Percentiles rank a stretch among this genome's conserved stretches.
Conservation (phyloP, 2,329 filamentous ascomycete species). For the Parafenestella ontariensis region DNA sequence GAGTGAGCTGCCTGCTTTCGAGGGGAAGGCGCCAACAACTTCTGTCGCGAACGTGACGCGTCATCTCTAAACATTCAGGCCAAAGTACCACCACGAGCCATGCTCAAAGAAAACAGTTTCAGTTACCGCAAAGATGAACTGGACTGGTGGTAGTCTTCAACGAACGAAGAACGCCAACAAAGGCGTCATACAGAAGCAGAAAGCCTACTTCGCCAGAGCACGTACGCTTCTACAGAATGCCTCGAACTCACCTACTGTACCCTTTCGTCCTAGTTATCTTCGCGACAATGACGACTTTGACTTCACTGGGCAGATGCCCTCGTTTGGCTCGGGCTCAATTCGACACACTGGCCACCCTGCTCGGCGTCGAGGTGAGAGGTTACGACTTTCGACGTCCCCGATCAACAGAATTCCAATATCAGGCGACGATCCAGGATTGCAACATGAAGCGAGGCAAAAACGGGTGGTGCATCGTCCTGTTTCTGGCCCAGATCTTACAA, state of each 20-base stretch:
- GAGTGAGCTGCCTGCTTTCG: background rate
- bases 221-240: constrained; percentile 42
- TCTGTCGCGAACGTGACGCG: constrained; percentile 1
- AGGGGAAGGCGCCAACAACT: constrained; percentile 12
- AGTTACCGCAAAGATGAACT: constrained; percentile 51
- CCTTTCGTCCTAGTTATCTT: constrained; percentile 37
- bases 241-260: constrained; percentile 10
- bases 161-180: constrained; percentile 48
- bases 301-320: constrained; percentile 9
- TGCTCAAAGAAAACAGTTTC: background rate
- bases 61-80: background rate
- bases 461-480: background rate
- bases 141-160: constrained; percentile 56
- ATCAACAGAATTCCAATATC: background rate
- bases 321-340: constrained; percentile 13
- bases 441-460: background rate
- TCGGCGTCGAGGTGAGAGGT: constrained; percentile 1
- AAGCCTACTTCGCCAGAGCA: constrained; percentile 55
- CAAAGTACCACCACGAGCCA: background rate
- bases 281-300: constrained; percentile 11
- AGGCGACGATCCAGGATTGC: background rate
- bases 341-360: constrained; percentile 15
- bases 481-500: background rate
- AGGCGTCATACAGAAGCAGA: constrained; percentile 51
- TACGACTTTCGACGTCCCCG: background rate